Base-by-base conservation (phyloP, 176 grass and related monocot genomes). In the Phoenix dactylifera region DNA sequence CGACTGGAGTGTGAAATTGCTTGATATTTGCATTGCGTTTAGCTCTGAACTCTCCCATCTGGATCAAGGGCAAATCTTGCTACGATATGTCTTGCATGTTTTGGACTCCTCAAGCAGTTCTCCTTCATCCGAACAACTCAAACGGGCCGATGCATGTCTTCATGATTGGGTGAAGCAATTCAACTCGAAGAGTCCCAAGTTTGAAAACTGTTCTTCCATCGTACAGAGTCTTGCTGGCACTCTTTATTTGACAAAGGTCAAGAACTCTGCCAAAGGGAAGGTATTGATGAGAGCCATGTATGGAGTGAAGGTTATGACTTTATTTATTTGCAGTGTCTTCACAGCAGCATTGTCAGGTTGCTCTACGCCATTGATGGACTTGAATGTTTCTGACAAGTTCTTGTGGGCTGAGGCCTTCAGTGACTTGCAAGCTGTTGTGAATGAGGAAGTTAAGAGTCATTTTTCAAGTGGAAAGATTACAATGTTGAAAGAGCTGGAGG, bases 1-100 rank as follows among this genome's bases (percentile, higher is more conserved):
- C 16, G 86, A 97, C 71, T 85, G 72, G 63, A 92, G 84, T 4
- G 78, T 88, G 39, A 97, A 85, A 72, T 62, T 97, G 64, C 72
- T 97, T 26, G 93, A 97, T 29, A 76, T 91, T 59, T 91, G 87
- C 61, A 83, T 88, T 0, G 84, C 60, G 0, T 59, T 97, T 12
- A 97, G 81, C 79, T 78, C 93, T 0, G 93, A 97, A 78, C 78
- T 97, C 0, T 20, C 78, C 58, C 68, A 73, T 51, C 60, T 97
- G 71, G 84, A 91, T 69, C 84, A 97, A 57, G 87, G 93, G 16
- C 87, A 97, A 51, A 49, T 97, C 30, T 75, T 85, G 7, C n/a
- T 97, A 58, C 78, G 75, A 55, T 97, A 85, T 61, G 72, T 72
- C 29, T 35, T 88, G 66, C 81, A 91, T 70, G 48, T 91, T 4